phyloP scores from a whole-genome alignment of 2,329 filamentous ascomycete species.

The Metarhizium sp. region DNA sequence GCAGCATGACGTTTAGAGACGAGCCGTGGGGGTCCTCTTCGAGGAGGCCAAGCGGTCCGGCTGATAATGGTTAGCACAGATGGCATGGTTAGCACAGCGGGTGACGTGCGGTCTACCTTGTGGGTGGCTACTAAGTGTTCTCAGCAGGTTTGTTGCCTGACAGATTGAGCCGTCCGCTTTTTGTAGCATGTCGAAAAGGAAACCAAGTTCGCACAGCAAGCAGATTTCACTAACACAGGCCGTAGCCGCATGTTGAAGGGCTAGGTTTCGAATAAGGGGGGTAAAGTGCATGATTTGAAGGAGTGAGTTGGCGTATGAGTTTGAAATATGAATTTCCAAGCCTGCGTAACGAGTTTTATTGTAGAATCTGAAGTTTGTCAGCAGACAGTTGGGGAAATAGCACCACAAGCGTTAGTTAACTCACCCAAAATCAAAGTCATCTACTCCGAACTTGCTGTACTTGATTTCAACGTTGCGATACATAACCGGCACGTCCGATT shows the following conservation, averaged over 20 bases:
- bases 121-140: slow-evolving; percentile 75
- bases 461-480: slow-evolving; percentile 97
- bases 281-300: slow-evolving; percentile 89
- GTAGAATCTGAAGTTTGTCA: slow-evolving; percentile 57
- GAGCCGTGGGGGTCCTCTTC: slow-evolving; percentile 73
- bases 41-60: slow-evolving; percentile 66
- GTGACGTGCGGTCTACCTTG: slow-evolving; percentile 42
- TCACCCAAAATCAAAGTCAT: slow-evolving; percentile 94
- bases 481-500: slow-evolving; percentile 75
- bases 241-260: slow-evolving; percentile 80
- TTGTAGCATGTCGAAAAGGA: slow-evolving; percentile 94
- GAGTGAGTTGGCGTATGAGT: slow-evolving; percentile 90
- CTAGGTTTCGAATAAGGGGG: slow-evolving; percentile 76
- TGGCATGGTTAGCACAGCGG: background rate
- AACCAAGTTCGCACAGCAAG: slow-evolving; percentile 87
- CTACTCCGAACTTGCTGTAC: slow-evolving; percentile 98
- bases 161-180: slow-evolving; percentile 92
- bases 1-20: slow-evolving; percentile 71
- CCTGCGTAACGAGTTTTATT: slow-evolving; percentile 90
- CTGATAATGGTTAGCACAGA: slow-evolving; percentile 24
- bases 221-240: slow-evolving; percentile 76
- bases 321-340: slow-evolving; percentile 90
- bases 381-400: slow-evolving; percentile 4
- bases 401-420: slow-evolving; percentile 14
- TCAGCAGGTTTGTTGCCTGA: slow-evolving; percentile 90